Evolutionary conservation across 371 early-diverging fungal species (phyloP), one percentile per base, ranked within the genome.

Genomic region (Saksenaea oblongispora): DNA sequence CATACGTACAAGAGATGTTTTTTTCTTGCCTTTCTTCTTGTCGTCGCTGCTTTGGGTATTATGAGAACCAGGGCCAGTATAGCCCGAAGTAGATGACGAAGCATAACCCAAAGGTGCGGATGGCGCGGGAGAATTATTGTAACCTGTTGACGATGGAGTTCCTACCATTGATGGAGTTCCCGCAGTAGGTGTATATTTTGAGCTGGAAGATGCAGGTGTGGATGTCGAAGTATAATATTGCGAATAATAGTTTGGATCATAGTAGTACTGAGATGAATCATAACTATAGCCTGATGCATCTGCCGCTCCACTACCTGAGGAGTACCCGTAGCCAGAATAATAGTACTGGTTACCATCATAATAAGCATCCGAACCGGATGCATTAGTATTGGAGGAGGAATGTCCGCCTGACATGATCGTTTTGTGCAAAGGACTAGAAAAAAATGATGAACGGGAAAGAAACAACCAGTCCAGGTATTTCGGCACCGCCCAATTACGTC

Each of bases 1-100:
- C 22, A 85, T 81, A 36, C 98, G 76, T 34, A 95, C 71, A 1
- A 87, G 73, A 9, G 82, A 81, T 63, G 86, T 86, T 67, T 82
- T 84, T 68, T 88, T 91, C 58, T 70, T 59, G 61, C 69, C 47
- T 39, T 61, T 73, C 69, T 67, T 58, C 56, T 56, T 54, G 27
- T 27, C 24, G 24, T 47, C 34, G 18, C 59, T 28, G 60, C 5
- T 41, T 18, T 51, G 5, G 59, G 13, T 42, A 34, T 42, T 13
- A 22, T 47, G 51, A 17, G 65, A n/a, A 18, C 58, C 59, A 2
- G 65, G 62, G 11, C 59, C 57, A 1, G 65, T 56, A 27, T 70
- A 70, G 2, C 64, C 69, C 2, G 69, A 60, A 0, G 69, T 64
- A 5, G 64, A 61, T 3, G 51, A 47, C 51, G 51, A 47, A 22